phyloP scores from a whole-genome alignment of 257 asterid genomes.

The Galeopsis tetrahit region DNA sequence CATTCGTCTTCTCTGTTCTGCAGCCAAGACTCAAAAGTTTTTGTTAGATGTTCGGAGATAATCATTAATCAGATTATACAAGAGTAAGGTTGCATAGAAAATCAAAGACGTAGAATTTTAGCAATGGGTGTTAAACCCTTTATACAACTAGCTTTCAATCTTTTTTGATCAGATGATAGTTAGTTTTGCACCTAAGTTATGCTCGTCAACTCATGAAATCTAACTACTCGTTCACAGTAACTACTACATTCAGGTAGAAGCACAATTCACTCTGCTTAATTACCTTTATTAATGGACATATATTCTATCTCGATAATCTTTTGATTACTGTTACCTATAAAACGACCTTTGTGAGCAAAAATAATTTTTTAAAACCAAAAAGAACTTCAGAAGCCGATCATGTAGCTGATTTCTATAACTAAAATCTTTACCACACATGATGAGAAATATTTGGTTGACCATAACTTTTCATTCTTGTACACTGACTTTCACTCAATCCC shows the following conservation, averaged over 20 bases:
- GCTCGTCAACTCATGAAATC: background rate
- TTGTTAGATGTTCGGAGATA: too few relatives aligned
- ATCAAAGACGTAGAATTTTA: background rate
- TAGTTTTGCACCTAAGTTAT: constrained; percentile 1
- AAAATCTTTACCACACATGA: background rate
- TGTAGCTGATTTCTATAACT: constrained; percentile 1
- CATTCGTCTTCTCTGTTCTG: too few relatives aligned
- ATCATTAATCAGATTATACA: too few relatives aligned
- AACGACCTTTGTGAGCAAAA: constrained; percentile 1
- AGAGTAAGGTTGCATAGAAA: too few relatives aligned
- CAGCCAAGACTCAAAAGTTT: too few relatives aligned
- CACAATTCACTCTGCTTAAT: background rate
- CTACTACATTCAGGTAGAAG: background rate
- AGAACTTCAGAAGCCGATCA: constrained; percentile 5
- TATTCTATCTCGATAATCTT: background rate
- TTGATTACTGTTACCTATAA: background rate
- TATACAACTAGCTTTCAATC: background rate
- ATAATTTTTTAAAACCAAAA: background rate
- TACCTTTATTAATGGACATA: background rate
- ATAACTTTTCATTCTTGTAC: background rate
- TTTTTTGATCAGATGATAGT: too few relatives aligned
- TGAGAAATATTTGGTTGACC: constrained; percentile 1
- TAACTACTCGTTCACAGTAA: background rate
- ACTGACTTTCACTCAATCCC: background rate
- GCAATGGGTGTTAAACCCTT: background rate